Percentiles rank a stretch among this genome's conserved stretches.
Conservation (phyloP, 306 rosid genomes). For the Trifolium repens region DNA sequence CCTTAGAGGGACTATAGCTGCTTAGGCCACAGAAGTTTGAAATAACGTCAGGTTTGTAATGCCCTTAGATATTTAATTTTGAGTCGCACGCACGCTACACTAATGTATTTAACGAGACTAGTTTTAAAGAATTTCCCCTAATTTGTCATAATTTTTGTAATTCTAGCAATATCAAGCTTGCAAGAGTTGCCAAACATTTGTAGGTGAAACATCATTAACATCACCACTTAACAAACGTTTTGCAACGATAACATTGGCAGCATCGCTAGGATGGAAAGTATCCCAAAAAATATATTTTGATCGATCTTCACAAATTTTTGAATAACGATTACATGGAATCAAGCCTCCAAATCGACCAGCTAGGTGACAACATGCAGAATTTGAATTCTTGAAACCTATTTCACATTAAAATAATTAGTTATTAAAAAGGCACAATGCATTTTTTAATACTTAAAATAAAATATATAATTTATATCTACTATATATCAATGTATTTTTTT, state of each 20-base stretch:
- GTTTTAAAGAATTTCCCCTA: no score
- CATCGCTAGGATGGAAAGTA: conserved; percentile 70
- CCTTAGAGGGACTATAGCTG: no score
- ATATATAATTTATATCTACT: no score
- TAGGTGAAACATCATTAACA: conserved; percentile 54
- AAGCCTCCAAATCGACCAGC: conserved; percentile 71
- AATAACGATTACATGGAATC: conserved; percentile 56
- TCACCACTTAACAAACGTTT: conserved; percentile 58
- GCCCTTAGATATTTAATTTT: no score
- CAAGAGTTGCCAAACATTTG: conserved; percentile 56
- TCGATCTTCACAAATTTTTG: conserved; percentile 63
- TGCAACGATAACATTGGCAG: conserved; percentile 59
- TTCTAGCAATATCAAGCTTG: conserved; percentile 35
- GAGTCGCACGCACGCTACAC: no score
- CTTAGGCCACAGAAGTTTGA: no score
- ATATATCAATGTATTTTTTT: no score
- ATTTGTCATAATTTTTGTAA: not conserved
- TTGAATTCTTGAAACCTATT: conserved; percentile 63
- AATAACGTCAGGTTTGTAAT: no score
- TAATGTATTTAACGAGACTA: no score
- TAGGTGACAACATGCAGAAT: conserved; percentile 64
- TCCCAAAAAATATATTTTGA: conserved; percentile 78
- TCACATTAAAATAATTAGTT: not conserved
- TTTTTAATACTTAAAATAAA: not conserved
- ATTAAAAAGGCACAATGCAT: not conserved